Conservation (phyloP, 148 eudicot genomes). For the Linanthus parryae region DNA sequence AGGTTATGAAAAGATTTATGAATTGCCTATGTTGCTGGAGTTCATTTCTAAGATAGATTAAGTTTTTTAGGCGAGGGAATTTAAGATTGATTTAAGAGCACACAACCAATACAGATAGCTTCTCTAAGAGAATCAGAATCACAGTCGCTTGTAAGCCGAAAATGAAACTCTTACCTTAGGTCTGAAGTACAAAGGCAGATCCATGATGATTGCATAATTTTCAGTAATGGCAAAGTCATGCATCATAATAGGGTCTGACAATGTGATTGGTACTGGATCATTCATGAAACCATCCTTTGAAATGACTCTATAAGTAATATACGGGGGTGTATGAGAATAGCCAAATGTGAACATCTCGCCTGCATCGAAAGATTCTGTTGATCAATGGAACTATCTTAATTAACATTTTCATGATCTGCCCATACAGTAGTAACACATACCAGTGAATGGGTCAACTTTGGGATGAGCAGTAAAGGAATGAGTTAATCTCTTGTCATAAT, state of each 20-base stretch:
- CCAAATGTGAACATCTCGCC: constrained; percentile 99
- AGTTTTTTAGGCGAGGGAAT: no score
- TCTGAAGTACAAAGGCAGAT: constrained; percentile 81
- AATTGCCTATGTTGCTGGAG: no score
- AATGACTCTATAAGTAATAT: constrained; percentile 82
- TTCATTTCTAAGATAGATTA: no score
- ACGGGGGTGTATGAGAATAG: constrained; percentile 70
- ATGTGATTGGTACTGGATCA: constrained; percentile 94
- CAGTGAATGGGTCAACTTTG: constrained; percentile 90
- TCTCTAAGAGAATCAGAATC: no score
- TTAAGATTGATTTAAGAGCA: no score
- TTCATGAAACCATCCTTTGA: constrained; percentile 87
- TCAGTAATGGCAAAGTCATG: constrained; percentile 98
- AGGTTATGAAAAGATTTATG: no score
- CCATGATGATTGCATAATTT: constrained; percentile 91
- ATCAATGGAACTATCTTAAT: constrained; percentile 1
- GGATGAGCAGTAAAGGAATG: constrained; percentile 98
- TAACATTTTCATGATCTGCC: background rate
- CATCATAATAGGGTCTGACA: constrained; percentile 86
- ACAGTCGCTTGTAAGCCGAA: no score
- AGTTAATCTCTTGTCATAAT: constrained; percentile 87
- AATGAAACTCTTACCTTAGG: constrained; percentile 53
- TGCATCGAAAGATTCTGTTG: constrained; percentile 23
- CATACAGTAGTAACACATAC: constrained; percentile 21
- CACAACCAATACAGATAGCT: no score